These are phyloP conservation scores for Wickerhamiella shivajii DNA, from an alignment of 805 yeast genomes.

Conservation along the genomic window DNA sequence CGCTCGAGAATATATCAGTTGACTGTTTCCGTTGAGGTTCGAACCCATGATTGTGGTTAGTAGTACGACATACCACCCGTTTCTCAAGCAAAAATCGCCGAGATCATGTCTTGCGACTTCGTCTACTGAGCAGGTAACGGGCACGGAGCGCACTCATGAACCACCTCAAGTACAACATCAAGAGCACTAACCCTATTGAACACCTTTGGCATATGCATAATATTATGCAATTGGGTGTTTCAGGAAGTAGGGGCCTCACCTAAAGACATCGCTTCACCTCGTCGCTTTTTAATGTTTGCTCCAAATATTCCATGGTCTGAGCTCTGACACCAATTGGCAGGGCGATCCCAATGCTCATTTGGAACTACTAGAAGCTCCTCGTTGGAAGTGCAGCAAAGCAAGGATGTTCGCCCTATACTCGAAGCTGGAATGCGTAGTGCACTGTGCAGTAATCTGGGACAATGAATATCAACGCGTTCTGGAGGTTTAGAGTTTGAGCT, in stretches of 20 bases:
- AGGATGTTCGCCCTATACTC: slow-evolving; percentile 75
- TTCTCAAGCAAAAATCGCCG: slow-evolving; percentile 82
- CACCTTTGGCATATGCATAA: slow-evolving; percentile 90
- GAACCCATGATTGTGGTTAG: slow-evolving; percentile 94
- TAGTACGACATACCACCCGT: slow-evolving; percentile 93
- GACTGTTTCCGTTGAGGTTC: slow-evolving; percentile 87
- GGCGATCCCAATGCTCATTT: slow-evolving; percentile 65
- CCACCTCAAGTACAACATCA: slow-evolving; percentile 88
- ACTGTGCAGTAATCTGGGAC: slow-evolving; percentile 73
- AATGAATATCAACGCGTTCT: slow-evolving; percentile 68
- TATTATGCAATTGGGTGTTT: slow-evolving; percentile 98
- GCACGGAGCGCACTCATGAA: slow-evolving; percentile 99
- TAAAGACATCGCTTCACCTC: slow-evolving; percentile 82
- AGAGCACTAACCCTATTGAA: slow-evolving; percentile 70
- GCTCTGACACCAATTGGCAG: slow-evolving; percentile 50
- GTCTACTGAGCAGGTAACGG: slow-evolving; percentile 93
- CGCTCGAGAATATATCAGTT: slow-evolving; percentile 94
- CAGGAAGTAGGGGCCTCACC: slow-evolving; percentile 97
- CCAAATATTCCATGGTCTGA: too few relatives aligned
- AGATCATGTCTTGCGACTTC: slow-evolving; percentile 94
- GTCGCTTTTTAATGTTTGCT: too few relatives aligned
- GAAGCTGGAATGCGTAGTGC: slow-evolving; percentile 31
- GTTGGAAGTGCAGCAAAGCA: slow-evolving; percentile 47
- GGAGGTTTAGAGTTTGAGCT: slow-evolving; percentile 44
- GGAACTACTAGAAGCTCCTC: slow-evolving; percentile 55